A percentile compares a stretch with the other conserved stretches of the same genome.
Evolutionary conservation across 306 rosid genomes (phyloP).

Genomic region (Prunus mongolica): DNA sequence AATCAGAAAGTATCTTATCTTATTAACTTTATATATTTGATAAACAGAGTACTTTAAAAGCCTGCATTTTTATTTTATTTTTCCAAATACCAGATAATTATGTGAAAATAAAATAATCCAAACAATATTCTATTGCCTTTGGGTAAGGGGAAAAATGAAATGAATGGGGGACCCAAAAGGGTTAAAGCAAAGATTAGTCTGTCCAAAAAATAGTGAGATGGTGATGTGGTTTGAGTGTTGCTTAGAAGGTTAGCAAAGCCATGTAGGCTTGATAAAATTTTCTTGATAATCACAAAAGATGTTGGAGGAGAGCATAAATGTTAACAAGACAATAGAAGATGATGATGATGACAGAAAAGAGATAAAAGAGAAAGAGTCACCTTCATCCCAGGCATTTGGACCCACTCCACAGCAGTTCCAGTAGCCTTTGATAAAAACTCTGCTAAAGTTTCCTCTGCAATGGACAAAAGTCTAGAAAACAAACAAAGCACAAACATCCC

Average conservation of each 20-base stretch:
- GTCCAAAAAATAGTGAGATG: not conserved
- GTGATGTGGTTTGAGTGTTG: constrained; percentile 21
- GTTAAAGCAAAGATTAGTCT: constrained; percentile 11
- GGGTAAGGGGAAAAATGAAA: not conserved
- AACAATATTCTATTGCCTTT: not conserved
- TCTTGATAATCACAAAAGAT: constrained; percentile 18
- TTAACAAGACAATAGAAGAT: constrained; percentile 5
- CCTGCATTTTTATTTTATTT: not conserved
- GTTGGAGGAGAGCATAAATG: constrained; percentile 3
- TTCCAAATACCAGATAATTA: not conserved
- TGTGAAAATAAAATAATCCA: not conserved
- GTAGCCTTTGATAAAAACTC: constrained; percentile 99
- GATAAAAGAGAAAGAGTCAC: constrained; percentile 28
- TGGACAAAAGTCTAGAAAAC: constrained; percentile 87
- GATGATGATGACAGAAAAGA: not conserved
- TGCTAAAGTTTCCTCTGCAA: constrained; percentile 99
- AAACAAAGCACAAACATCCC: constrained; percentile 19
- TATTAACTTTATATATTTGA: not conserved
- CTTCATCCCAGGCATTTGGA: constrained; percentile 99
- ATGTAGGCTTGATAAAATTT: not conserved
- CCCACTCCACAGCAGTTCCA: constrained; percentile 99
- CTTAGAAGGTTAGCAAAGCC: constrained; percentile 40
- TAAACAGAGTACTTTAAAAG: not conserved
- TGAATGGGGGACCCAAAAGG: constrained; percentile 11
- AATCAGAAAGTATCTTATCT: no score